Conservation (phyloP, 192 early-diverging fungal species). For the Coemansia sp. region DNA sequence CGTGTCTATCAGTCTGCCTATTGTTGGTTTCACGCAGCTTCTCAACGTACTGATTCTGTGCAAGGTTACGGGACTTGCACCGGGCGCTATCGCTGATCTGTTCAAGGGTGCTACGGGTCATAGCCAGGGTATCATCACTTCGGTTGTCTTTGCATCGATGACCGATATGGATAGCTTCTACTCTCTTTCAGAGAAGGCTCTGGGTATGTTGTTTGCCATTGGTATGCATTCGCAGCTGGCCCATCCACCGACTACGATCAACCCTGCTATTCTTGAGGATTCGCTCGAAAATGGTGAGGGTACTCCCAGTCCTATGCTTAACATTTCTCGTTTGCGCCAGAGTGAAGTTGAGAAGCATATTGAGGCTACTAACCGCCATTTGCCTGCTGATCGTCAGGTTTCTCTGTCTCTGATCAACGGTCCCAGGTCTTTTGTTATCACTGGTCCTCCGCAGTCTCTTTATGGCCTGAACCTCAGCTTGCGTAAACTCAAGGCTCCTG, state of each 20-base stretch:
- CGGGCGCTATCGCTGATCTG: constrained; percentile 54
- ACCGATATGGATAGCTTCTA: constrained; percentile 77
- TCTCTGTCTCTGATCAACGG: constrained; percentile 88
- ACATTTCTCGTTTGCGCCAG: constrained; percentile 77
- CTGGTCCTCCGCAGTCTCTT: constrained; percentile 85
- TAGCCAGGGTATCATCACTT: constrained; percentile 88
- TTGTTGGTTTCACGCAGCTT: constrained; percentile 90
- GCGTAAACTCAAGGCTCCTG: constrained; percentile 86
- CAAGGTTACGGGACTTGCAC: constrained; percentile 60
- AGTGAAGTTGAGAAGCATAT: constrained; percentile 81
- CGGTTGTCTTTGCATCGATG: constrained; percentile 84
- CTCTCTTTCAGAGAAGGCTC: constrained; percentile 78
- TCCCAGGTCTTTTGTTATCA: constrained; percentile 82
- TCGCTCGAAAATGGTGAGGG: constrained; percentile 87
- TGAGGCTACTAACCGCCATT: constrained; percentile 81
- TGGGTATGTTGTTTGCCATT: constrained; percentile 83
- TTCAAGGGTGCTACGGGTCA: constrained; percentile 84
- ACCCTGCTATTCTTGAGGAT: constrained; percentile 86
- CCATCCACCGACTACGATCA: constrained; percentile 73
- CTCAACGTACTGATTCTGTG: constrained; percentile 84
- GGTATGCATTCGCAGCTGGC: constrained; percentile 82
- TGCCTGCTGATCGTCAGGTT: constrained; percentile 79
- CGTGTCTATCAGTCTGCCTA: constrained; percentile 76
- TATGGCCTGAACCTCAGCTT: constrained; percentile 89
- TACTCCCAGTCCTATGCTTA: constrained; percentile 89